Conservation (phyloP, 202 grass and related monocot genomes). For the Zoysia matrella region DNA sequence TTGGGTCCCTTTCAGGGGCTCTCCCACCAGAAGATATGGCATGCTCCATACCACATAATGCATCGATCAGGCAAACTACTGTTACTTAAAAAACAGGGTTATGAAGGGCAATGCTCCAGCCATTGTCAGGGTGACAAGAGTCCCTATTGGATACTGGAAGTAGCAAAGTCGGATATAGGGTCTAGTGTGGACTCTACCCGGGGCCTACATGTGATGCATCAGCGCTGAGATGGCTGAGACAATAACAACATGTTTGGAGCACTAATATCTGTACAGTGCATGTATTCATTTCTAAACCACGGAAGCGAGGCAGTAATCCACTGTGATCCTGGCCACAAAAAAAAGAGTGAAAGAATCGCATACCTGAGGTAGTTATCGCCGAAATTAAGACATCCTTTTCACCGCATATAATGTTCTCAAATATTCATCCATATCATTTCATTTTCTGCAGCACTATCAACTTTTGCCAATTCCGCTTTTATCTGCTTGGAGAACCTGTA, state of each 20-base stretch:
- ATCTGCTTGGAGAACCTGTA: slow-evolving; percentile 41
- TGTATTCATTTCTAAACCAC: slow-evolving; percentile 1
- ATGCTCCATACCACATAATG: not conserved
- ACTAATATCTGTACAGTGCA: not conserved
- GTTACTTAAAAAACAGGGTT: not conserved
- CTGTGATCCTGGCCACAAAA: slow-evolving; percentile 17
- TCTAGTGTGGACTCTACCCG: not conserved
- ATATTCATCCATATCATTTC: slow-evolving; percentile 42
- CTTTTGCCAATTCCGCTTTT: slow-evolving; percentile 36
- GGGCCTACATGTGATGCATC: not conserved
- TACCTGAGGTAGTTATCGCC: slow-evolving; percentile 9
- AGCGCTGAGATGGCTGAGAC: not conserved
- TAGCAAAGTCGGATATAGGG: not conserved
- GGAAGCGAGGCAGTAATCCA: not conserved
- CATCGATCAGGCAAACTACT: not conserved
- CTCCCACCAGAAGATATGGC: slow-evolving; percentile 15
- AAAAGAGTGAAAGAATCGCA: not conserved
- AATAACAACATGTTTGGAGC: slow-evolving; percentile 16
- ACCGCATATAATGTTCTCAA: not conserved
- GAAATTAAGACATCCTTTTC: slow-evolving; percentile 39
- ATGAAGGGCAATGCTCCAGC: not conserved
- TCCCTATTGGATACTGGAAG: not conserved
- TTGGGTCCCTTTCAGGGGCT: not conserved
- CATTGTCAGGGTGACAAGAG: not conserved
- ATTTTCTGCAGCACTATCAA: slow-evolving; percentile 21